Evolutionary conservation across 768 basidiomycete species (phyloP), one percentile per base, ranked within the genome.

Genomic region (Chalciporus pseudorubinellus): DNA sequence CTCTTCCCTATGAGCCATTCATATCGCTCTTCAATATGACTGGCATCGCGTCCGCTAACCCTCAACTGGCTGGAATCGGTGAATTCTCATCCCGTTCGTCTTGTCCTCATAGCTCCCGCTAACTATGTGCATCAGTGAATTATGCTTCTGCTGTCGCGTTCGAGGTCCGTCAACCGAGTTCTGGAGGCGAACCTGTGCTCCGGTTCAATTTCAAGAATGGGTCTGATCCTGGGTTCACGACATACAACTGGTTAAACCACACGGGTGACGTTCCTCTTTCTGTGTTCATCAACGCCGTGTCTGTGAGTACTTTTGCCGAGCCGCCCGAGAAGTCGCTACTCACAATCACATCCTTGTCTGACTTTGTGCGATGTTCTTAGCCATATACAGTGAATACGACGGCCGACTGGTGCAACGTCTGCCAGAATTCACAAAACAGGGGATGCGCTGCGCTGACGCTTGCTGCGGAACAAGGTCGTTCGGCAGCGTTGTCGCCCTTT

Each of bases 1-100:
- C 81, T 10, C 74, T 84, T 45, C 77, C 87, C 0, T 91, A 90
- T 74, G 89, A 90, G 66, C 88, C 88, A 0, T 86, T 90, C 72
- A 52, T 89, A 28, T 84, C 84, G 9, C 66, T 91, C 40, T 90
- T 91, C 74, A 86, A 87, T 67, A 83, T 91, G 81, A 87, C 85
- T 0, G 76, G 80, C 2, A 75, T 78, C 21, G 77, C 77, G 10
- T 63, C 74, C 16, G 68, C 72, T 40, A 74, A 79, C 49, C 77
- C 80, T 0, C 60, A 79, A 54, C 74, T 87, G 3, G 77, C 81
- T 31, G 78, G 78, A 12, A 78, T 88, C 55, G 83, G 85, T 84
- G 46, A 47, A 56, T 51, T n/a, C 26, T 11, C 16, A 7, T 36
- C 2, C 13, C 19, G 5, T 26, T 11, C 43, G 20, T 33, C 40